Base-by-base conservation (phyloP, 768 basidiomycete genomes). In the Hirschioporus abietinus region DNA sequence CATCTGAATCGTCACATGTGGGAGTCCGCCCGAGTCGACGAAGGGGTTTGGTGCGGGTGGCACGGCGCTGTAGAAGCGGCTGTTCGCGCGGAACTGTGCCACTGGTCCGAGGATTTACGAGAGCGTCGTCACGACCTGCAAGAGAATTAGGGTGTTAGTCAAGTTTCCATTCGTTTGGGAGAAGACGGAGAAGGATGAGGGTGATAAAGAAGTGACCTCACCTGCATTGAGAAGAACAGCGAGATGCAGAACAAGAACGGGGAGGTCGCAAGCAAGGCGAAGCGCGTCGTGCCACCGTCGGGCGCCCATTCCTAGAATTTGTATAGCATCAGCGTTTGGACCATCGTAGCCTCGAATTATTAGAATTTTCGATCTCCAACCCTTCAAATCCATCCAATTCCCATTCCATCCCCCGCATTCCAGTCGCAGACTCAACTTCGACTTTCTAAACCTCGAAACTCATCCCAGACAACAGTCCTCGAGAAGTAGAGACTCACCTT, bases 201-300 rank as follows among this genome's bases (percentile, higher is more conserved):
- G n/a, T n/a, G n/a, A n/a, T n/a, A n/a, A n/a, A n/a, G n/a, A n/a
- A n/a, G n/a, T n/a, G n/a, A n/a, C n/a, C 64, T 30, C 57, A 67
- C 25, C 34, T 60, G 63, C 27, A 67, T 36, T 27, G 68, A 63
- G 60, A 67, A 67, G 64, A 69, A 69, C 71, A 93, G 74, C 2
- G 89, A 86, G 7, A 95, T 83, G 66, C 91, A 93, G 70, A 91
- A 84, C 5, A 93, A 80, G 73, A 92, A 85, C 0, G 93, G 93
- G 0, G 81, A 75, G 0, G 90, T 86, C 17, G 74, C 81, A 10
- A 92, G 68, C 1, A 96, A 82, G 1, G 81, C 84, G 65, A 95
- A 92, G 12, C 93, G 83, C 0, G 68, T 76, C 72, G 82, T 87
- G 24, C 81, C 72, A 25, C 84, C 81, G 72, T 95, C 95, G 2